Evolutionary conservation across 257 asterid genomes (phyloP).

Genomic region (Primulina eburnea): DNA sequence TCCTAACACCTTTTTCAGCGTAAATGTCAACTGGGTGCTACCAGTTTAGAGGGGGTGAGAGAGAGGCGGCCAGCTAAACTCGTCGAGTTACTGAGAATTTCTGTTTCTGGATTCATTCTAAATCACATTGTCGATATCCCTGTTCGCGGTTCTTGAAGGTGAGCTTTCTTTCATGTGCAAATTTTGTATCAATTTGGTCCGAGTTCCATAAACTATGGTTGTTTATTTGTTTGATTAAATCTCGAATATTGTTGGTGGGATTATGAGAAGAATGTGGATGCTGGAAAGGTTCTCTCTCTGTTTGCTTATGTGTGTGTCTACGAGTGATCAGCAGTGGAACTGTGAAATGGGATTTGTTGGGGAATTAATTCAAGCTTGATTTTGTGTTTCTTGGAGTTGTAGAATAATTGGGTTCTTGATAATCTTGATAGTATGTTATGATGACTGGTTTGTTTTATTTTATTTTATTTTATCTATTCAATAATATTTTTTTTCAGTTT

Average conservation of each 20-base stretch:
- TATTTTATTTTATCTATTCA: no score
- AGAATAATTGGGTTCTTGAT: neutral
- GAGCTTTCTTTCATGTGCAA: constrained; percentile 22
- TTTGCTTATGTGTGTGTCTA: neutral
- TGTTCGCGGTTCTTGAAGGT: constrained; percentile 40
- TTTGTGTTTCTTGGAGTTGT: neutral
- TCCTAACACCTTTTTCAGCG: constrained; percentile 21
- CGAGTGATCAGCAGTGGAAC: neutral
- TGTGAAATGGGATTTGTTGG: neutral
- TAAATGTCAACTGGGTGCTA: constrained; percentile 29
- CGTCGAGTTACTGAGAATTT: constrained; percentile 24
- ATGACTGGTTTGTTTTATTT: neutral
- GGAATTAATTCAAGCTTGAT: neutral
- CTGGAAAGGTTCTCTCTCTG: neutral
- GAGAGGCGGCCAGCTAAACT: constrained; percentile 19
- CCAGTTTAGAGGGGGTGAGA: constrained; percentile 6
- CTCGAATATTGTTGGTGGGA: neutral
- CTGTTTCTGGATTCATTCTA: constrained; percentile 11
- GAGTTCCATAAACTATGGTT: no score
- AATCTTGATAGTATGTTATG: neutral
- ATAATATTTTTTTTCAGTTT: neutral
- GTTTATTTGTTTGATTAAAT: no score
- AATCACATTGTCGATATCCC: constrained; percentile 50
- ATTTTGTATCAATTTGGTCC: neutral
- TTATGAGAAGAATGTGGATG: neutral